Evolutionary conservation across 1,284 basidiomycete species (phyloP).

Genomic region (Butyriboletus appendiculatus): DNA sequence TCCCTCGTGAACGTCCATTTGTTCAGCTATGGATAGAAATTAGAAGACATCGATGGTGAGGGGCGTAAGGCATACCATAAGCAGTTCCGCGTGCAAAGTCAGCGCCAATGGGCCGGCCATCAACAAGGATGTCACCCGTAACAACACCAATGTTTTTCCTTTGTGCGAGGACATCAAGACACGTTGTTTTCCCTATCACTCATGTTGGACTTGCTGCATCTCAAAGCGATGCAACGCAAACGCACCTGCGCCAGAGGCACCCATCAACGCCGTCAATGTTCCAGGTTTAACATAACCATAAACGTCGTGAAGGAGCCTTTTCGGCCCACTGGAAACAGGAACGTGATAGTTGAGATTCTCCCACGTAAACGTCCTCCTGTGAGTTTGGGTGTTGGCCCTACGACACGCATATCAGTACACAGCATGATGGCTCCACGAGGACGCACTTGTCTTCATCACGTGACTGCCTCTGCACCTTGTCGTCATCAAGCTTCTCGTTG

Average conservation of each 20-base stretch:
- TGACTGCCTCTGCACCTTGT: slow-evolving; percentile 23
- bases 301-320: slow-evolving; percentile 81
- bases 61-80: slow-evolving; percentile 51
- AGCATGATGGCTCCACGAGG: background rate
- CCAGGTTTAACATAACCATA: slow-evolving; percentile 89
- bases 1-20: slow-evolving; percentile 86
- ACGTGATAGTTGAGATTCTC: slow-evolving; percentile 73
- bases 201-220: slow-evolving; percentile 21
- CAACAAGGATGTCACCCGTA: slow-evolving; percentile 77
- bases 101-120: slow-evolving; percentile 70
- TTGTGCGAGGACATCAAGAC: slow-evolving; percentile 87
- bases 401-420: slow-evolving; percentile 3
- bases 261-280: slow-evolving; percentile 77
- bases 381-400: slow-evolving; percentile 12
- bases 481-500: slow-evolving; percentile 32
- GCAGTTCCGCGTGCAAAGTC: slow-evolving; percentile 81
- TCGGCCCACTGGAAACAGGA: slow-evolving; percentile 67
- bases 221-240: background rate
- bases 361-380: slow-evolving; percentile 68
- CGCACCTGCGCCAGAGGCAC: slow-evolving; percentile 72
- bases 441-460: slow-evolving; percentile 24
- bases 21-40: slow-evolving; percentile 59
- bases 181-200: slow-evolving; percentile 63
- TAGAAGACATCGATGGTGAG: slow-evolving; percentile 20
- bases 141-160: slow-evolving; percentile 88